Evolutionary conservation across 768 basidiomycete species (phyloP), one percentile per base, ranked within the genome.

Genomic region (Terana coerulea): DNA sequence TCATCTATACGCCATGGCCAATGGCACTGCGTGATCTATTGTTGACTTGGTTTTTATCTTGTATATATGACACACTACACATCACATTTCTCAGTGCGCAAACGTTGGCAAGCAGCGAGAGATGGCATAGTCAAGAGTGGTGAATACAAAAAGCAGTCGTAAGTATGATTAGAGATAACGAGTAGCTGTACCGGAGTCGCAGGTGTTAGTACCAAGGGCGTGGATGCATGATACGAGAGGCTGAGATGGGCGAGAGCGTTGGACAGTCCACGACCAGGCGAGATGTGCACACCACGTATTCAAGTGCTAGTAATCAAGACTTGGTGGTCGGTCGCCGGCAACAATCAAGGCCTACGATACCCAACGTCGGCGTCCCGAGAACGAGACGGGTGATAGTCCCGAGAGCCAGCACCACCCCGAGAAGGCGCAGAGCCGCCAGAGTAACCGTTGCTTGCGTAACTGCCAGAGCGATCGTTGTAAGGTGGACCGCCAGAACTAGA

Each of bases 361-460:
- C 62, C 60, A 49, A 60, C 47, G 34, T 67, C 72, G 17, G 64
- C 65, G 30, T 66, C 67, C 33, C 72, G 71, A 44, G 61, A 52
- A 41, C 63, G 57, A 26, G 67, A 64, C 31, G 66, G 59, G 44
- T 69, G 61, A 54, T 75, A 76, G 59, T 76, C 75, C 53, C 75
- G 66, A 51, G 68, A 64, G 11, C 62, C 62, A 43, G 61, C 57
- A 55, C 65, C 61, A 26, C 69, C 61, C 46, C 64, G 52, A 29
- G 64, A 46, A 8, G 45, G 58, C 39, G 65, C 59, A 55, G 72
- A 59, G 61, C 60, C 63, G 49, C 70, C 71, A 65, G 77, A 51
- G 57, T 84, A 81, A 61, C 79, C 78, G 59, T 80, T 80, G 60
- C 69, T 63, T 53, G 74, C 58, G 46, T 65, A 75, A 57, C 69